Evolutionary conservation across 257 asterid species (phyloP).

Genomic region (Catharanthus roseus): DNA sequence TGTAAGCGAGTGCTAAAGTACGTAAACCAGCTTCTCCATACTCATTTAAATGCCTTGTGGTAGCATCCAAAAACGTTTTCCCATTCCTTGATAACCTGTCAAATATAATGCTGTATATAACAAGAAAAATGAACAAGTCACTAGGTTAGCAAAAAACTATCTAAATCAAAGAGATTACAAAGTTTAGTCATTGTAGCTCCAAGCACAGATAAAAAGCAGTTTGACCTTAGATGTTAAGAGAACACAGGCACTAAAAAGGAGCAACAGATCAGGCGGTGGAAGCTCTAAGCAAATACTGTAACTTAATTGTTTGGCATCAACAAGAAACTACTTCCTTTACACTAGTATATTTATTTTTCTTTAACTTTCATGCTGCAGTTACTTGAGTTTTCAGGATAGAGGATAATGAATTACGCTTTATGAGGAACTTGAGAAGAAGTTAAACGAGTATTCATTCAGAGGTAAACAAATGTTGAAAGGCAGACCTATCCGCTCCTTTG

Average conservation of each 20-base stretch:
- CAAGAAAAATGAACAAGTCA: slow-evolving; percentile 22
- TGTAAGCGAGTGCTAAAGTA: slow-evolving; percentile 91
- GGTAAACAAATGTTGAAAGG: slow-evolving; percentile 11
- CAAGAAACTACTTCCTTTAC: not conserved
- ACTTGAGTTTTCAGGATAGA: not conserved
- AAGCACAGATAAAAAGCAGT: not conserved
- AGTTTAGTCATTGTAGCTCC: not conserved
- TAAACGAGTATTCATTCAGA: not conserved
- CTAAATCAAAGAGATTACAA: not conserved
- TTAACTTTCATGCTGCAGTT: not conserved
- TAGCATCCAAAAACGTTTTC: slow-evolving; percentile 58
- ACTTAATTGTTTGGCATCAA: slow-evolving; percentile 4
- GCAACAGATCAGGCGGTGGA: not conserved
- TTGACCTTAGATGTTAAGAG: not conserved
- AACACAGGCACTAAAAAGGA: slow-evolving; percentile 3
- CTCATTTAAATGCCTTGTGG: slow-evolving; percentile 78
- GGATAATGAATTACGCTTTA: not conserved
- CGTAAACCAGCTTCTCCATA: slow-evolving; percentile 96
- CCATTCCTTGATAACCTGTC: slow-evolving; percentile 83
- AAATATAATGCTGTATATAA: slow-evolving; percentile 70
- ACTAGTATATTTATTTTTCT: not conserved
- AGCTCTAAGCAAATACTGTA: not conserved
- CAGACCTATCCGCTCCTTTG: slow-evolving; percentile 96
- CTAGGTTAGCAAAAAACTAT: slow-evolving; percentile 14
- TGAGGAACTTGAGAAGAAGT: not conserved